Conservation (phyloP, 1,284 basidiomycete species). For the Puccinia polysora region DNA sequence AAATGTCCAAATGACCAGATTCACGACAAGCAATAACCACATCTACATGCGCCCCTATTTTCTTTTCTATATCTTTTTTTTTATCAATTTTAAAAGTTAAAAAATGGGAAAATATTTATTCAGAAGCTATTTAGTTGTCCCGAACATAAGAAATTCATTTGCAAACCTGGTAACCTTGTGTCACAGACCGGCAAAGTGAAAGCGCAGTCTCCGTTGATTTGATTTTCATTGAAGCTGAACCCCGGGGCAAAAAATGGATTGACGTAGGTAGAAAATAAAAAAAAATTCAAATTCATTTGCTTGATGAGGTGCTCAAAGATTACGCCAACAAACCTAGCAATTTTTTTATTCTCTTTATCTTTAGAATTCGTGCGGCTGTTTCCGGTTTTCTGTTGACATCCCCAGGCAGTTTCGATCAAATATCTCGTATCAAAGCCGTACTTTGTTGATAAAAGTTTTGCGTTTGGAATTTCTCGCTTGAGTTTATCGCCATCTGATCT, state of each 20-base stretch:
- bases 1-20: too few species aligned
- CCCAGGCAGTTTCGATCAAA: slow-evolving; percentile 4
- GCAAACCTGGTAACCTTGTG: slow-evolving; percentile 9
- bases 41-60: slow-evolving; percentile 8
- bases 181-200: slow-evolving; percentile 25
- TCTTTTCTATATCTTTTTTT: background rate
- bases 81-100: background rate
- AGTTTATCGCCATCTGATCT: slow-evolving; percentile 9
- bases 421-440: slow-evolving; percentile 14
- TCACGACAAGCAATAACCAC: slow-evolving; percentile 24
- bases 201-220: slow-evolving; percentile 12
- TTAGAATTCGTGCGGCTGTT: background rate
- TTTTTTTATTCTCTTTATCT: too few species aligned
- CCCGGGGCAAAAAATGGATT: background rate
- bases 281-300: background rate
- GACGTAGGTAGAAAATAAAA: background rate
- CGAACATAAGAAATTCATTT: background rate
- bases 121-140: too few species aligned
- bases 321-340: too few species aligned
- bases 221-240: too few species aligned
- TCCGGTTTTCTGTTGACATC: slow-evolving; percentile 22
- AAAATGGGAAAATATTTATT: too few species aligned
- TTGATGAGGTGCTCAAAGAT: background rate
- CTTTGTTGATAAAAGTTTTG: background rate
- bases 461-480: background rate